Percentiles rank a stretch among this genome's conserved stretches.
These are phyloP conservation scores for Cyberlindnera misumaiensis DNA, from an alignment of 805 yeast species.

Conservation along the genomic window DNA sequence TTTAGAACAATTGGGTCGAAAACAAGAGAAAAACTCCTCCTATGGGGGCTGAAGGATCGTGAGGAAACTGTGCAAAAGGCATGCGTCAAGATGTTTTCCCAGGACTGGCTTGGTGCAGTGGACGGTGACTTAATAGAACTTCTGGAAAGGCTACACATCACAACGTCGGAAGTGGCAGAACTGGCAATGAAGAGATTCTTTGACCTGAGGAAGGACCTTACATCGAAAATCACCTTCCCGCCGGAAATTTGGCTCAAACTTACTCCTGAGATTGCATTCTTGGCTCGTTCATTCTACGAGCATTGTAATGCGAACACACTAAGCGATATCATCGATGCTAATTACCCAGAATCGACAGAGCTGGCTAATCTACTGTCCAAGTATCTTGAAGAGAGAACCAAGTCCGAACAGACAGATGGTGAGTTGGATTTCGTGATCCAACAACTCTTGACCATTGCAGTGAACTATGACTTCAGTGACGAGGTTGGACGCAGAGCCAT, in stretches of 20 bases:
- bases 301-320: conserved; percentile 52
- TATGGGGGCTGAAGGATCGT: conserved; percentile 86
- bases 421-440: conserved; percentile 69
- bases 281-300: conserved; percentile 59
- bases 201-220: conserved; percentile 53
- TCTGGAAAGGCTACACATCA: conserved; percentile 63
- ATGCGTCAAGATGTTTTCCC: conserved; percentile 61
- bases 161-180: conserved; percentile 61
- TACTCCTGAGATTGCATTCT: conserved; percentile 68
- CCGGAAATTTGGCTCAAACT: conserved; percentile 62
- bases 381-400: conserved; percentile 46
- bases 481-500: conserved; percentile 83
- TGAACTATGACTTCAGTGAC: conserved; percentile 78
- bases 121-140: conserved; percentile 68
- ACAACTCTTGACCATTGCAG: conserved; percentile 63
- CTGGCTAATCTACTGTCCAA: conserved; percentile 53
- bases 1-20: conserved; percentile 46
- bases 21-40: conserved; percentile 58
- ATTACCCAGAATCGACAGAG: conserved; percentile 73
- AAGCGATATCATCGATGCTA: conserved; percentile 51
- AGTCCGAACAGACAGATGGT: conserved; percentile 31
- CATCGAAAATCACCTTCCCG: conserved; percentile 53
- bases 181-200: conserved; percentile 60
- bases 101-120: conserved; percentile 63
- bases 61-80: conserved; percentile 69